A percentile compares a stretch with the other conserved stretches of the same genome.
Evolutionary conservation across 1,284 basidiomycete species (phyloP).

Genomic region (Ustilago bromivora): DNA sequence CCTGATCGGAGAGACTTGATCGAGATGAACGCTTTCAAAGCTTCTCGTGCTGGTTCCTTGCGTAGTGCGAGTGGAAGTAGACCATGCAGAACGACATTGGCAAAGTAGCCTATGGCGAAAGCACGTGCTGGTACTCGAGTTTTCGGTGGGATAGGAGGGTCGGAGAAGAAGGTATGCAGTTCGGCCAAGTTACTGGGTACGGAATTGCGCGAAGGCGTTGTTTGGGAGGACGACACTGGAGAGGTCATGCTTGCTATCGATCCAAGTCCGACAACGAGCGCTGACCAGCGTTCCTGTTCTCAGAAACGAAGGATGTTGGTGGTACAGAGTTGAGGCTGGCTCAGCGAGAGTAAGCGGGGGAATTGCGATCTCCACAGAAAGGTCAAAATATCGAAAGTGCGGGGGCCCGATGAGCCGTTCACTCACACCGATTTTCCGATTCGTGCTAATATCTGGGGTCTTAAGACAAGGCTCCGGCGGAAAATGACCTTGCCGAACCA

Average conservation of each 20-base stretch:
- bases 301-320: neutral
- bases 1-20: constrained; percentile 40
- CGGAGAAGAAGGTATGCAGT: constrained; percentile 15
- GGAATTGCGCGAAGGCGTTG: constrained; percentile 22
- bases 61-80: constrained; percentile 44
- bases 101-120: constrained; percentile 43
- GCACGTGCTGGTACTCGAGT: constrained; percentile 37
- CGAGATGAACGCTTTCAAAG: constrained; percentile 38
- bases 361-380: neutral
- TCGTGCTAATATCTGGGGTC: neutral
- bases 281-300: no score
- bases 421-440: neutral
- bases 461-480: neutral
- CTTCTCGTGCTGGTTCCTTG: constrained; percentile 41
- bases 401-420: neutral
- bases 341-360: no score
- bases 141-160: constrained; percentile 41
- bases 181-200: constrained; percentile 20
- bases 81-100: constrained; percentile 49
- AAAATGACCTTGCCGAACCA: neutral
- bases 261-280: no score
- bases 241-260: constrained; percentile 22
- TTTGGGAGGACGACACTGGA: constrained; percentile 44
- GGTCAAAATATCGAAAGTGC: constrained; percentile 3
- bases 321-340: neutral